Conservation (phyloP, 345 rosid genomes). For the Durio zibethinus region DNA sequence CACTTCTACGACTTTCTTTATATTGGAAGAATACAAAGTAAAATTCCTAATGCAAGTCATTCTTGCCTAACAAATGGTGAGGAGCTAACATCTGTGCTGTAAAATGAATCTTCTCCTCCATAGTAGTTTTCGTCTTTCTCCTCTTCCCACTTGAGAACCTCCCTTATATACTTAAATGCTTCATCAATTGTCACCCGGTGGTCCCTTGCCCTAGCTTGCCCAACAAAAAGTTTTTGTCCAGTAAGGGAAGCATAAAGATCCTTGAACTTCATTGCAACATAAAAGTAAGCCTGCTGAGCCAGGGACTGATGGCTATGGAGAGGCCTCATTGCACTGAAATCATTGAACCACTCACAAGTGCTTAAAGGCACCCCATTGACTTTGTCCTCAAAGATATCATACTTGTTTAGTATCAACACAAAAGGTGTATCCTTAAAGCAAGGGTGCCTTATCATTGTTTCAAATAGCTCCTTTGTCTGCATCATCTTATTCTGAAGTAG, state of each 20-base stretch:
- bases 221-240: slow-evolving; percentile 79
- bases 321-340: slow-evolving; percentile 72
- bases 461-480: slow-evolving; percentile 86
- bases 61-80: slow-evolving; percentile 62
- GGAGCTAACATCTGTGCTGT: slow-evolving; percentile 92
- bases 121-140: slow-evolving; percentile 80
- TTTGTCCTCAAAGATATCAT: slow-evolving; percentile 88
- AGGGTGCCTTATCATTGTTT: slow-evolving; percentile 72
- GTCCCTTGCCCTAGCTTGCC: slow-evolving; percentile 89
- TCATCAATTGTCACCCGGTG: slow-evolving; percentile 64
- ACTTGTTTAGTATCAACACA: slow-evolving; percentile 85
- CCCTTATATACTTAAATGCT: slow-evolving; percentile 86
- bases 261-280: slow-evolving; percentile 92
- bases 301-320: slow-evolving; percentile 62
- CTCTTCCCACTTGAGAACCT: slow-evolving; percentile 96
- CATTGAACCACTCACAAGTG: slow-evolving; percentile 79
- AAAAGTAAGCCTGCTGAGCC: slow-evolving; percentile 93
- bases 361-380: slow-evolving; percentile 59
- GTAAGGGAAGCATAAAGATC: slow-evolving; percentile 74
- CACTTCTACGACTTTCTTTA: slow-evolving; percentile 3
- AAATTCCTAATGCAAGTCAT: slow-evolving; percentile 15
- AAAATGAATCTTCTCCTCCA: slow-evolving; percentile 79
- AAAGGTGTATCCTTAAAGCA: slow-evolving; percentile 84
- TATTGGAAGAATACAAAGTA: neutral
- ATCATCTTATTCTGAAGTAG: slow-evolving; percentile 76